These are phyloP conservation scores for Limonium bicolor DNA, from an alignment of 148 eudicot genomes.

Conservation along the genomic window DNA sequence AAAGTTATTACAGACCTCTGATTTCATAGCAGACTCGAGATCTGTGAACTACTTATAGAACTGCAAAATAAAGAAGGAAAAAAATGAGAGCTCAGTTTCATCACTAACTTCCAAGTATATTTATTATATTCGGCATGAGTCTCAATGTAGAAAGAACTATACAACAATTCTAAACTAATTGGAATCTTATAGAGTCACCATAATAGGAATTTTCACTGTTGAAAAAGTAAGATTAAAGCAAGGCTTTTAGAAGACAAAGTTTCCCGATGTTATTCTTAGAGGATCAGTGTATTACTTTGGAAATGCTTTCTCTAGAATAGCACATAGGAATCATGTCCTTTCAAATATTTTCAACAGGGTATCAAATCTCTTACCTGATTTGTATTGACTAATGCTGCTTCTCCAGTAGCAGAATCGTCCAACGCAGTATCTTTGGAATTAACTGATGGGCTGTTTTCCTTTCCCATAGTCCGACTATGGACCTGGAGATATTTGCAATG, in stretches of 20 bases:
- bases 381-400: constrained; percentile 73
- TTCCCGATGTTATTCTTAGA: too few species aligned
- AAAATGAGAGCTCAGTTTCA: constrained; percentile 3
- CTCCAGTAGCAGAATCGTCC: constrained; percentile 58
- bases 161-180: too few species aligned
- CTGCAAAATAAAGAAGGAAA: constrained; percentile 30
- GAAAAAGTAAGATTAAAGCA: background rate
- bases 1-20: constrained; percentile 49
- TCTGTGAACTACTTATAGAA: constrained; percentile 94
- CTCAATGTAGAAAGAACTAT: too few species aligned
- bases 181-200: constrained; percentile 2
- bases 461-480: constrained; percentile 31
- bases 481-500: constrained; percentile 16
- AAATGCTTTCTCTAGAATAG: too few species aligned
- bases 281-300: too few species aligned
- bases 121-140: too few species aligned
- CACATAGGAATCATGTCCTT: background rate
- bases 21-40: constrained; percentile 98
- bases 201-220: background rate
- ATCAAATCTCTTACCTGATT: constrained; percentile 47
- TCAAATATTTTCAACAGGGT: background rate
- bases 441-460: constrained; percentile 38
- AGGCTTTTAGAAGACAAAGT: background rate
- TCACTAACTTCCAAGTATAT: too few species aligned
- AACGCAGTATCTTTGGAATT: constrained; percentile 34